A percentile compares a stretch with the other conserved stretches of the same genome.
phyloP scores from a whole-genome alignment of 495 filamentous ascomycete genomes.

The Antarctomyces pellizariae region DNA sequence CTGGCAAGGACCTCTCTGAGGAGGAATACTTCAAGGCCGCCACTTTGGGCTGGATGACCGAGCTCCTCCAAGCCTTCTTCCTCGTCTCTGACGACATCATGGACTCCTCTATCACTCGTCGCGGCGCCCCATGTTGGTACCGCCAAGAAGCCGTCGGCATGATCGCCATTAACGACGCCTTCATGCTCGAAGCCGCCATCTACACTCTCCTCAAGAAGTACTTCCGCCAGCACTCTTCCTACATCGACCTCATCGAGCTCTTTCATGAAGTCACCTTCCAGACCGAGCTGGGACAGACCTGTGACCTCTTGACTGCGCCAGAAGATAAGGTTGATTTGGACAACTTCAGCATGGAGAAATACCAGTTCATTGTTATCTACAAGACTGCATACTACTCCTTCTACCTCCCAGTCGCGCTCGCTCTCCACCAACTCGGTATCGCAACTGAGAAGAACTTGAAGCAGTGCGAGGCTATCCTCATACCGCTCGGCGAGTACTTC shows the following conservation, averaged over 20 bases:
- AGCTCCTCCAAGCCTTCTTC: constrained; percentile 96
- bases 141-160: constrained; percentile 63
- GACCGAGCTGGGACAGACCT: constrained; percentile 84
- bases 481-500: constrained; percentile 98
- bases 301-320: constrained; percentile 86
- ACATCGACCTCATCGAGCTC: constrained; percentile 76
- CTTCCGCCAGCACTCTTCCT: constrained; percentile 65
- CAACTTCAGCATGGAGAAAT: constrained; percentile 89
- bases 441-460: constrained; percentile 70
- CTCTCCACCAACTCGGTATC: constrained; percentile 55
- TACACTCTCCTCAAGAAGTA: constrained; percentile 81
- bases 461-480: constrained; percentile 72
- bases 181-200: constrained; percentile 82
- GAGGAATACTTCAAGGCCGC: constrained; percentile 71
- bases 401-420: constrained; percentile 90
- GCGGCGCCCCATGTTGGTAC: constrained; percentile 92
- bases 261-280: constrained; percentile 88
- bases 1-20: constrained; percentile 40
- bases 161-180: constrained; percentile 94
- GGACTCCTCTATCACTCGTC: constrained; percentile 82
- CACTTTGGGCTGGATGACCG: constrained; percentile 85
- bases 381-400: constrained; percentile 99
- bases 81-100: constrained; percentile 97
- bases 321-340: constrained; percentile 76
- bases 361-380: constrained; percentile 95